Conservation (phyloP, 2,329 filamentous ascomycete species). For the Colletotrichum gloeosporioides region DNA sequence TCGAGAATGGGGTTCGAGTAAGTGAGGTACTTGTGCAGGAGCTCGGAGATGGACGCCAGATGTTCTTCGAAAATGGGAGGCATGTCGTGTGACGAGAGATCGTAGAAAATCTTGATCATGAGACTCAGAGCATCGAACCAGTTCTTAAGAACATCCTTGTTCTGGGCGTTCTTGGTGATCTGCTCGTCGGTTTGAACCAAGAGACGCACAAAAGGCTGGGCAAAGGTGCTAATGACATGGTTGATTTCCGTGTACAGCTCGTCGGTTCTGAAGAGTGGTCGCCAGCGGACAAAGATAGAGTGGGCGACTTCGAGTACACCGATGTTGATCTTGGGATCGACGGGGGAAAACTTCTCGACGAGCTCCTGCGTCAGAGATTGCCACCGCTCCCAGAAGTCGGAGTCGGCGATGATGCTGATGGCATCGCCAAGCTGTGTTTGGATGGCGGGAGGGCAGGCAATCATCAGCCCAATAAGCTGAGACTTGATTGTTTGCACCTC, state of each 20-base stretch:
- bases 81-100: constrained; percentile 96
- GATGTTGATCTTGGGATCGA: constrained; percentile 85
- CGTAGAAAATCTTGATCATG: constrained; percentile 90
- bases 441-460: constrained; percentile 83
- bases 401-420: constrained; percentile 96
- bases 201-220: constrained; percentile 80
- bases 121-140: constrained; percentile 88
- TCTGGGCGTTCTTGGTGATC: constrained; percentile 76
- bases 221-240: constrained; percentile 88
- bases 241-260: constrained; percentile 95
- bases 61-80: constrained; percentile 95
- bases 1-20: constrained; percentile 86
- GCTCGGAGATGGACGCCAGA: constrained; percentile 73
- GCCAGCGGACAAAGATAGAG: constrained; percentile 96
- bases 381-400: constrained; percentile 96
- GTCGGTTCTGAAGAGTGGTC: constrained; percentile 91
- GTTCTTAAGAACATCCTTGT: constrained; percentile 75
- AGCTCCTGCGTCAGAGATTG: constrained; percentile 94
- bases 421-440: constrained; percentile 96
- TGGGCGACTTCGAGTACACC: constrained; percentile 97
- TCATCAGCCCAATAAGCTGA: constrained; percentile 96
- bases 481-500: constrained; percentile 93
- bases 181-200: constrained; percentile 75
- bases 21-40: constrained; percentile 91
- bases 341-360: constrained; percentile 82